A percentile compares a stretch with the other conserved stretches of the same genome.
Conservation (phyloP, 2,329 filamentous ascomycete genomes). For the Venturia nashicola region DNA sequence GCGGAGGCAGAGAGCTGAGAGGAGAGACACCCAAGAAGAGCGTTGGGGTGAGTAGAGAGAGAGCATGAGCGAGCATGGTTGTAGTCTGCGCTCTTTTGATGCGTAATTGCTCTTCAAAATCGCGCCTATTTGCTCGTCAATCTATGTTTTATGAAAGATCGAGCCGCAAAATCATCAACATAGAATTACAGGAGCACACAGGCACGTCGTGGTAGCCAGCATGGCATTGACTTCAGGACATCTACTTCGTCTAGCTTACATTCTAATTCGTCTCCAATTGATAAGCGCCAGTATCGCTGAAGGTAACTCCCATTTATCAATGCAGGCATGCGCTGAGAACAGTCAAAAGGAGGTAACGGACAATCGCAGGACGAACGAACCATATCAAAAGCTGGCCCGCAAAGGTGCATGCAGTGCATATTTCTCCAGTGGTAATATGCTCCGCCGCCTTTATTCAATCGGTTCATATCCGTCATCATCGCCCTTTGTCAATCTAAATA, state of each 20-base stretch:
- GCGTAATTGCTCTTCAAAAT: neutral
- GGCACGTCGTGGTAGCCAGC: neutral
- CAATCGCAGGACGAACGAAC: neutral
- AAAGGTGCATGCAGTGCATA: neutral
- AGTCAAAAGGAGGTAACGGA: neutral
- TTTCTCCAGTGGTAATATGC: neutral
- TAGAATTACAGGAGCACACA: neutral
- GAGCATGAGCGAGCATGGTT: no score
- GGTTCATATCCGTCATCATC: slow-evolving; percentile 3
- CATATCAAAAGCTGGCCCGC: neutral
- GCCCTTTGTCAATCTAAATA: neutral
- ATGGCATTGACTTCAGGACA: neutral
- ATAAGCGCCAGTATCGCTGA: neutral
- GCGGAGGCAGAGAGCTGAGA: no score
- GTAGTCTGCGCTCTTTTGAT: no score
- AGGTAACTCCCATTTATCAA: neutral
- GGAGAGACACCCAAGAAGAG: no score
- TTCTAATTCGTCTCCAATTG: neutral
- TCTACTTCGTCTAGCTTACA: neutral
- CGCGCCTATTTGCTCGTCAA: neutral
- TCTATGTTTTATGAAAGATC: neutral
- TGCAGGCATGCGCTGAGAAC: neutral
- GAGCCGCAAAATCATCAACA: neutral
- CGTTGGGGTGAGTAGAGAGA: no score
- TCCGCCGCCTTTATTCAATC: neutral